These are phyloP conservation scores for Mucor mucedo DNA, from an alignment of 371 early-diverging fungal genomes.

Conservation along the genomic window DNA sequence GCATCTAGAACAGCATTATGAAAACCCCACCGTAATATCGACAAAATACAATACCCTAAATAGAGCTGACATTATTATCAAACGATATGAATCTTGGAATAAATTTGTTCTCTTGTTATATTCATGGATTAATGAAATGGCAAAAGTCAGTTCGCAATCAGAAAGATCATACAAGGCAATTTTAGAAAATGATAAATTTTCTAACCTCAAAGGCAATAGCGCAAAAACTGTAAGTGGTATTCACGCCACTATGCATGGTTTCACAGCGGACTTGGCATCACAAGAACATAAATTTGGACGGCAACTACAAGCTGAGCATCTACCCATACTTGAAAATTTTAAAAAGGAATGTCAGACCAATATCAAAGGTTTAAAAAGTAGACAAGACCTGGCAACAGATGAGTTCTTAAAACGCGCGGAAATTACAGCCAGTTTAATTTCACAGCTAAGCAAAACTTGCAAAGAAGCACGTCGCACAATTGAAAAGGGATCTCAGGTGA, in stretches of 20 bases:
- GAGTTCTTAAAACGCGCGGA: slow-evolving; percentile 40
- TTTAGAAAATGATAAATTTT: neutral
- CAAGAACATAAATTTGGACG: slow-evolving; percentile 11
- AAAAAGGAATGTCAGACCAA: slow-evolving; percentile 34
- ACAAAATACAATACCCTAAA: slow-evolving; percentile 13
- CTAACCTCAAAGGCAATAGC: neutral
- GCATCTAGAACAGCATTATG: neutral
- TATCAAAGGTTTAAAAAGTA: slow-evolving; percentile 29
- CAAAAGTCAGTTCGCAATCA: slow-evolving; percentile 29
- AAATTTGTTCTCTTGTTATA: slow-evolving; percentile 25
- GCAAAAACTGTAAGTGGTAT: neutral
- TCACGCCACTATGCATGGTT: slow-evolving; percentile 10
- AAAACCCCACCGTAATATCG: neutral
- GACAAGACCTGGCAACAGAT: slow-evolving; percentile 30
- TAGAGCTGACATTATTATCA: slow-evolving; percentile 39
- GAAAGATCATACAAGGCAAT: slow-evolving; percentile 10
- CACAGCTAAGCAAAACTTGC: slow-evolving; percentile 32
- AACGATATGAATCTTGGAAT: slow-evolving; percentile 37
- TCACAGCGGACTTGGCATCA: slow-evolving; percentile 17
- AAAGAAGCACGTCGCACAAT: slow-evolving; percentile 25
- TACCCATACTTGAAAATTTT: slow-evolving; percentile 30
- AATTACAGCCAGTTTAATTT: slow-evolving; percentile 34
- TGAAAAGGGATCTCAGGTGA: slow-evolving; percentile 14
- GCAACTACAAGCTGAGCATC: neutral
- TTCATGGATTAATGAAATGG: slow-evolving; percentile 33